Evolutionary conservation across 306 rosid species (phyloP).

Genomic region (Echinosophora koreensis): DNA sequence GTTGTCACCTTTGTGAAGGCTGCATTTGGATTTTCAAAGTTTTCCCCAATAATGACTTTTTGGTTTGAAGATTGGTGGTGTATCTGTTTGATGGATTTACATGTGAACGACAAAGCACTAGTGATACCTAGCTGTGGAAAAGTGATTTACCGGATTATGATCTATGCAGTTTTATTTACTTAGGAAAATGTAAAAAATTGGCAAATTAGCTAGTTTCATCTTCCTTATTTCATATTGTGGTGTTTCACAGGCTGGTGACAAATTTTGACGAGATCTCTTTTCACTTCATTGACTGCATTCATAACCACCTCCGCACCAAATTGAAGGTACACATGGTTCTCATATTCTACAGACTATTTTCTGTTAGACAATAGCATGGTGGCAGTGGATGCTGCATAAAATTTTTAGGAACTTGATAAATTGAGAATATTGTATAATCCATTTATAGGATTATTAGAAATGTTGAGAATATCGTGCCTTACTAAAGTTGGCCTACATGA

Average conservation of each 20-base stretch:
- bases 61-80: slow-evolving; percentile 30
- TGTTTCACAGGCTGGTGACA: slow-evolving; percentile 74
- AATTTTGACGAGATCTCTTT: slow-evolving; percentile 84
- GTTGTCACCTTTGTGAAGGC: neutral
- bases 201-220: slow-evolving; percentile 1
- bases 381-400: neutral
- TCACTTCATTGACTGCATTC: slow-evolving; percentile 95
- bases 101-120: neutral
- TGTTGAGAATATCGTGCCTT: neutral
- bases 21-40: slow-evolving; percentile 29
- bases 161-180: neutral
- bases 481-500: neutral
- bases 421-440: slow-evolving; percentile 31
- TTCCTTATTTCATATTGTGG: slow-evolving; percentile 26
- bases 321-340: slow-evolving; percentile 55
- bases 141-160: slow-evolving; percentile 6
- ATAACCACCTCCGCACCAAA: slow-evolving; percentile 71
- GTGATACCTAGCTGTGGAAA: slow-evolving; percentile 4
- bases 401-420: slow-evolving; percentile 7
- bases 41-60: neutral
- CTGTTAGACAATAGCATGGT: neutral
- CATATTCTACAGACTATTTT: neutral
- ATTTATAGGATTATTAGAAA: neutral
- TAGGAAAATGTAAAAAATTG: neutral
- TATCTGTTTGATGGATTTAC: slow-evolving; percentile 19